Percentiles rank a stretch among this genome's conserved stretches.
Evolutionary conservation across 176 grass and related monocot species (phyloP).

Genomic region (Saccharum officinarum): DNA sequence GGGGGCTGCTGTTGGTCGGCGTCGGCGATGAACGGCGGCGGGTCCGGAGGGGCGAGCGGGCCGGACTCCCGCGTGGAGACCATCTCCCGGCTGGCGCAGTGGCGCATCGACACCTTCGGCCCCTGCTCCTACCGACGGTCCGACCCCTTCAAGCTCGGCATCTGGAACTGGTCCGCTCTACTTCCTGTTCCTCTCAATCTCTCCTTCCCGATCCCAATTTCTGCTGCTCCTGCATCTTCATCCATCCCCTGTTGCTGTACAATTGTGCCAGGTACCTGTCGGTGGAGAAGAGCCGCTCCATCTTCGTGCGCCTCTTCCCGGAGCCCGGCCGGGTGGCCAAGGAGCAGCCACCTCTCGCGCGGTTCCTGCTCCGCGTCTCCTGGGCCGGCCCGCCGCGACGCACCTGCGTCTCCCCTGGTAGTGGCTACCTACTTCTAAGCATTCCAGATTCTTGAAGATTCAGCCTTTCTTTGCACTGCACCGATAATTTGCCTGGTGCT

Average conservation of each 20-base stretch:
- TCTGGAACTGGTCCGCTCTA: slow-evolving; percentile 76
- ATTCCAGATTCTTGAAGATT: neutral
- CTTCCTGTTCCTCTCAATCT: neutral
- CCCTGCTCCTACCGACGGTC: slow-evolving; percentile 89
- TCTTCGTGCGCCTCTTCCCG: slow-evolving; percentile 78
- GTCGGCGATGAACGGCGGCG: slow-evolving; percentile 22
- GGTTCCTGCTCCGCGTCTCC: slow-evolving; percentile 78
- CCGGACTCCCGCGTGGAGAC: slow-evolving; percentile 82
- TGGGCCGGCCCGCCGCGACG: slow-evolving; percentile 62
- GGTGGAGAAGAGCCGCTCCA: slow-evolving; percentile 74
- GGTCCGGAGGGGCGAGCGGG: slow-evolving; percentile 17
- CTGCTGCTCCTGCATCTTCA: neutral
- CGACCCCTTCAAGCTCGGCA: slow-evolving; percentile 86
- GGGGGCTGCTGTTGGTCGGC: neutral
- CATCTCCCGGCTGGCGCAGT: slow-evolving; percentile 85
- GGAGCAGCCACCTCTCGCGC: slow-evolving; percentile 79
- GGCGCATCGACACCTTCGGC: slow-evolving; percentile 87
- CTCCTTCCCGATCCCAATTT: neutral
- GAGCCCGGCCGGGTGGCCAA: slow-evolving; percentile 76
- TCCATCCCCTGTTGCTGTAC: neutral
- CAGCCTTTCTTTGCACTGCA: neutral
- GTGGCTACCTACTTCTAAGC: neutral
- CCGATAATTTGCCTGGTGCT: neutral
- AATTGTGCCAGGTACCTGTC: slow-evolving; percentile 56
- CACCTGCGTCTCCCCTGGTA: slow-evolving; percentile 65